These are phyloP conservation scores for Sporothrix phasma DNA, from an alignment of 2,329 filamentous ascomycete genomes.

Conservation along the genomic window DNA sequence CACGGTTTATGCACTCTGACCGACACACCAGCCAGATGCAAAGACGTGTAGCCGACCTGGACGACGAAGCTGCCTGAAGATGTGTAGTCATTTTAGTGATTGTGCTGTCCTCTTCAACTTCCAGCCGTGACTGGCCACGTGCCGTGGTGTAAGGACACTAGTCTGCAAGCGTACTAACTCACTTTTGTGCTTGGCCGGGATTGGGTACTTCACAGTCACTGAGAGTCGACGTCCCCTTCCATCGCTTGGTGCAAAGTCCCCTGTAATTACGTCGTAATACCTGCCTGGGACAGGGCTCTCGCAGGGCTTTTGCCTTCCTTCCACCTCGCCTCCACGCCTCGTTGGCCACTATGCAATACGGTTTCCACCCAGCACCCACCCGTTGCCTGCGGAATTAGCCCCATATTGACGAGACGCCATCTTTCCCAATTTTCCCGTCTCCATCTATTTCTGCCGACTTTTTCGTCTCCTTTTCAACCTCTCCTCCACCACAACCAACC, in stretches of 20 bases:
- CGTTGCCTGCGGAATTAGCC: slow-evolving; percentile 11
- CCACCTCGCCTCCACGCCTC: background rate
- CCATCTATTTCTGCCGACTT: slow-evolving; percentile 9
- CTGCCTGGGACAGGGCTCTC: background rate
- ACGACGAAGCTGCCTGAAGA: background rate
- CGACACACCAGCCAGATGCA: background rate
- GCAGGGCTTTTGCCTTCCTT: background rate
- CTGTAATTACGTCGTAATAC: background rate
- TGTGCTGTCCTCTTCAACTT: background rate
- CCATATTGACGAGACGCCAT: slow-evolving; percentile 7
- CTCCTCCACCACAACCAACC: background rate
- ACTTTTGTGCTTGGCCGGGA: background rate
- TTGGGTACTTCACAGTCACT: background rate
- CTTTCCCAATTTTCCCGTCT: slow-evolving; percentile 10
- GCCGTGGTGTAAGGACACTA: background rate
- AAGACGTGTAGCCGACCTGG: background rate
- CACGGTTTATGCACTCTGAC: background rate
- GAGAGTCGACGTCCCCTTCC: background rate
- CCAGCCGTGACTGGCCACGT: slow-evolving; percentile 21
- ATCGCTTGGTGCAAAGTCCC: background rate
- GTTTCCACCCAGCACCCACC: background rate
- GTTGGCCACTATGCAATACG: background rate
- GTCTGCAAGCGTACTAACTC: background rate
- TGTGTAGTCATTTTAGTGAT: background rate
- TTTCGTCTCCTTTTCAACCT: slow-evolving; percentile 9